Evolutionary conservation across 441 rosid genomes (phyloP).

Genomic region (Pelargonium fulgidum): DNA sequence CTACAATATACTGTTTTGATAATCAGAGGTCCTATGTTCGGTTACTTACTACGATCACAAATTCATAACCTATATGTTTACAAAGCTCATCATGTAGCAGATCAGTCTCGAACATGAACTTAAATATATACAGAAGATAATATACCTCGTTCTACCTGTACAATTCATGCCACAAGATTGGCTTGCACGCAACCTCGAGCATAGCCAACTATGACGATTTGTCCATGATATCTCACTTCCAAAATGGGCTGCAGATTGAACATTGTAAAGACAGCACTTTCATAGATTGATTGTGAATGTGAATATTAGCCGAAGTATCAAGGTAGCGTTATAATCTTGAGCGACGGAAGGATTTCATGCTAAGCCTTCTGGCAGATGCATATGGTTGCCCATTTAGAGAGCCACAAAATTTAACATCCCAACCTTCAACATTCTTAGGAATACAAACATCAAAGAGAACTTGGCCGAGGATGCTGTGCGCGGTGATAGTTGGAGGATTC

Average conservation of each 20-base stretch:
- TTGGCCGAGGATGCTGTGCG: constrained; percentile 77
- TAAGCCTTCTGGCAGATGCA: constrained; percentile 49
- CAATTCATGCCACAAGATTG: not conserved
- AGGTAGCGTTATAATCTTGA: constrained; percentile 50
- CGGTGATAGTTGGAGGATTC: constrained; percentile 55
- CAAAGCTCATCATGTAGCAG: not conserved
- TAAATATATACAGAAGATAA: not conserved
- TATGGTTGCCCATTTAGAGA: constrained; percentile 63
- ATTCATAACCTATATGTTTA: not conserved
- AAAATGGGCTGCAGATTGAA: no score
- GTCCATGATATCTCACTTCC: no score
- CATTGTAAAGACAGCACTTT: no score
- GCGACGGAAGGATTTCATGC: constrained; percentile 46
- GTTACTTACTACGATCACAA: not conserved
- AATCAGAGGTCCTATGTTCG: not conserved
- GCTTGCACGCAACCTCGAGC: no score
- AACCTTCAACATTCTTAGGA: constrained; percentile 86
- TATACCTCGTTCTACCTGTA: constrained; percentile 1
- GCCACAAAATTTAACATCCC: constrained; percentile 81
- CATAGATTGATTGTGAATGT: no score
- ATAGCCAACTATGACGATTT: no score
- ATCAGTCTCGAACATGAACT: not conserved
- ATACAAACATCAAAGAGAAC: constrained; percentile 78
- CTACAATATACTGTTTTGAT: not conserved
- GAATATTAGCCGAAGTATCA: no score